These are phyloP conservation scores for Retiboletus flavoniger DNA, from an alignment of 1,284 basidiomycete genomes.

Conservation along the genomic window DNA sequence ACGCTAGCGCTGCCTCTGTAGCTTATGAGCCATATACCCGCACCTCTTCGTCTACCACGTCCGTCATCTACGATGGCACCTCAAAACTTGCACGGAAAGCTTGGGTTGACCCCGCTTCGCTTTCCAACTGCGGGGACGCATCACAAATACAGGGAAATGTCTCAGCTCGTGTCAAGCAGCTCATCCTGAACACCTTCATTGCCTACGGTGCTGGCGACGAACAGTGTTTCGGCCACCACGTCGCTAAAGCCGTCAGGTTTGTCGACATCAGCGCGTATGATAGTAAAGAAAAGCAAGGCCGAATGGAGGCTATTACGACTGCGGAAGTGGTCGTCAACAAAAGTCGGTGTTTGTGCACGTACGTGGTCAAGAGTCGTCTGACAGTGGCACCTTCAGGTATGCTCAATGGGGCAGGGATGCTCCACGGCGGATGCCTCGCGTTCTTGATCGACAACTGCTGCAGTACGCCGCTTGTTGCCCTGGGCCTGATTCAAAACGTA, in stretches of 20 bases:
- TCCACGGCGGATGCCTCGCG: slow-evolving; percentile 68
- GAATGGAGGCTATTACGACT: slow-evolving; percentile 55
- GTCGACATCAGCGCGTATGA: slow-evolving; percentile 53
- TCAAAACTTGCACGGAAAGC: slow-evolving; percentile 33
- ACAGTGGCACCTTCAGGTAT: slow-evolving; percentile 45
- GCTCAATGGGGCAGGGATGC: slow-evolving; percentile 70
- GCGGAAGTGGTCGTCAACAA: slow-evolving; percentile 61
- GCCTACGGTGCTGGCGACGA: slow-evolving; percentile 63
- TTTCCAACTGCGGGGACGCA: slow-evolving; percentile 55
- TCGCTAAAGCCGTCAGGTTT: slow-evolving; percentile 58
- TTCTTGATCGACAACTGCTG: slow-evolving; percentile 73
- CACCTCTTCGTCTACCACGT: slow-evolving; percentile 19
- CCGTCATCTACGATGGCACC: slow-evolving; percentile 23
- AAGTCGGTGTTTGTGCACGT: slow-evolving; percentile 37
- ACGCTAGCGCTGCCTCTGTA: slow-evolving; percentile 30
- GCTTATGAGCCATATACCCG: slow-evolving; percentile 30
- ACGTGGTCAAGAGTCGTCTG: slow-evolving; percentile 4
- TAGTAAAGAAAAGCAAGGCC: slow-evolving; percentile 44
- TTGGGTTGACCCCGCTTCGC: slow-evolving; percentile 62
- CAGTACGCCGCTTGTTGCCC: slow-evolving; percentile 61
- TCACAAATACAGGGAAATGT: slow-evolving; percentile 60
- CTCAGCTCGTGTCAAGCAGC: slow-evolving; percentile 57
- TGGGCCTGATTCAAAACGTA: slow-evolving; percentile 55
- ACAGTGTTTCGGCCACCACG: slow-evolving; percentile 56
- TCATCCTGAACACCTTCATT: slow-evolving; percentile 62